Base-by-base conservation (phyloP, 2,329 filamentous ascomycete species). In the Amauroascus niger region DNA sequence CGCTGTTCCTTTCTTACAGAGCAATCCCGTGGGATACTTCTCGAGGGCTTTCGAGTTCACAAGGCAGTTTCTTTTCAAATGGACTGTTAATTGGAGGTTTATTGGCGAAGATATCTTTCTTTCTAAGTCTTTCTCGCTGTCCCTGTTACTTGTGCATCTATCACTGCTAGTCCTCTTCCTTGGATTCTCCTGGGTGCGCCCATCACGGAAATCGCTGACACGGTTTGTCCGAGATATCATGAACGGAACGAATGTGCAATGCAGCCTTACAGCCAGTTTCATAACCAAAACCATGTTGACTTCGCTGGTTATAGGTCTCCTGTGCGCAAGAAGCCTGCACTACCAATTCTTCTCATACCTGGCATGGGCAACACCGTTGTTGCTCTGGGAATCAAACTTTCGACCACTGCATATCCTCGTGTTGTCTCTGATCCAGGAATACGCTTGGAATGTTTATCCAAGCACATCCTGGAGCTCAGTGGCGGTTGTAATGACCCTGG, bases 11-110 rank as follows among this genome's bases (percentile, higher is more conserved):
- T 97, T 96, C 70, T 67, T 76, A 8, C 64, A 71, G 49, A 73
- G 73, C 39, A 85, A 88, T 61, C 70, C 82, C 18, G 69, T 71
- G 55, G 87, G 84, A 26, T 98, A 98, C 67, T 66, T 94, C 16
- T 79, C 80, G 45, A 79, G 86, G 58, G 89, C 93, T 0, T 98
- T 98, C 66, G 89, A 98, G 72, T 78, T 98, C 55, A 89, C 87
- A 45, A 79, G 93, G 52, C 82, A 88, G 62, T 98, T 98, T 72
- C 78, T 95, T 63, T 97, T 91, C 76, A 89, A 91, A 71, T 98
- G 93, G 93, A 98, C 93, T 0, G 93, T 98, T 61, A 98, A 98
- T 70, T 98, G 93, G 93, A 83, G 90, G 52, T 97, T 97, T 67
- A 72, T 96, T n/a, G 84, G 86, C 14, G 89, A 96, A 69, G 80